These are phyloP conservation scores for Diaporthe sp. DNA, from an alignment of 2,329 filamentous ascomycete species.

Conservation along the genomic window DNA sequence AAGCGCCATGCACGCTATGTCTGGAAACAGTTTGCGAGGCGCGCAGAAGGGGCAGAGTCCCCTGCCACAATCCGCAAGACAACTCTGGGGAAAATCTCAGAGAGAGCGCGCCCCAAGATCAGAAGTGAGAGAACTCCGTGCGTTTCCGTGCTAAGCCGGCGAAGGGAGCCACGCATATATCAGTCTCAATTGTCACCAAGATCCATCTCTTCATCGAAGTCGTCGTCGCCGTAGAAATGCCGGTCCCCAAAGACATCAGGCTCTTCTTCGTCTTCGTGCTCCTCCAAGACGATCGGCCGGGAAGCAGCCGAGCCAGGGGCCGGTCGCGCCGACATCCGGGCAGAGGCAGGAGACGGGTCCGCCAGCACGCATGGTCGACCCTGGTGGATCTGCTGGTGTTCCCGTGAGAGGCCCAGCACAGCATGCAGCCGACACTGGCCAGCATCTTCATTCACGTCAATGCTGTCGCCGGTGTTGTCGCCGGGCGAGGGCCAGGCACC, in stretches of 20 bases:
- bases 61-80: too few relatives aligned
- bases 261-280: not conserved
- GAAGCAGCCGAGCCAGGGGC: not conserved
- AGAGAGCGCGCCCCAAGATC: not conserved
- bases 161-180: too few relatives aligned
- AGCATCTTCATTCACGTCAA: not conserved
- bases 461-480: not conserved
- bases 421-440: not conserved
- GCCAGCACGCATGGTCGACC: constrained; percentile 12
- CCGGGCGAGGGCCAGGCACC: not conserved
- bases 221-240: constrained; percentile 13
- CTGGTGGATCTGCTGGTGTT: constrained; percentile 16
- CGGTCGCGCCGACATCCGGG: not conserved
- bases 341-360: not conserved
- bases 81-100: too few relatives aligned
- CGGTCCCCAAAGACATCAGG: constrained; percentile 25
- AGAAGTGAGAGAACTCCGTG: not conserved
- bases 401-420: not conserved
- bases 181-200: not conserved
- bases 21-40: not conserved
- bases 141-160: not conserved
- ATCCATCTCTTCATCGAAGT: constrained; percentile 24
- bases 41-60: not conserved
- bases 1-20: not conserved
- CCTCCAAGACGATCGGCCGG: constrained; percentile 3